A percentile compares a stretch with the other conserved stretches of the same genome.
These are phyloP conservation scores for Lipomyces lipofer DNA, from an alignment of 805 yeast genomes.

Conservation along the genomic window DNA sequence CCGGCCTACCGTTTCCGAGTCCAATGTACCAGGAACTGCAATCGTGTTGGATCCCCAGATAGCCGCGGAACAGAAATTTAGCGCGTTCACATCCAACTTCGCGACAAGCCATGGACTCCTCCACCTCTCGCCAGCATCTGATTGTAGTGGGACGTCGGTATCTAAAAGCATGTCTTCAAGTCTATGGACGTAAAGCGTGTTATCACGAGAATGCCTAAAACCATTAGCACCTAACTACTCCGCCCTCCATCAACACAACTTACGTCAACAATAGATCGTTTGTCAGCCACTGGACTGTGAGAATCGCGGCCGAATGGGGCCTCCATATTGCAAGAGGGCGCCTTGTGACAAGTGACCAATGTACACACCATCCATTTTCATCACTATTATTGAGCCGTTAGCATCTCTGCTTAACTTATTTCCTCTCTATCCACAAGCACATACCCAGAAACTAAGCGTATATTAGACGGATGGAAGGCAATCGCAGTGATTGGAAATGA, in stretches of 20 bases:
- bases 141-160: conserved; percentile 35
- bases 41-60: conserved; percentile 43
- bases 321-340: conserved; percentile 60
- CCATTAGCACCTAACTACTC: background rate
- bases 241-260: background rate
- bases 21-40: conserved; percentile 62
- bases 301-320: conserved; percentile 56
- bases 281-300: conserved; percentile 49
- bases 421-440: too few relatives aligned
- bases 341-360: conserved; percentile 63
- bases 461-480: conserved; percentile 17
- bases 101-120: conserved; percentile 35
- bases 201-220: conserved; percentile 69
- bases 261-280: conserved; percentile 43
- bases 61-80: conserved; percentile 71
- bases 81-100: conserved; percentile 67
- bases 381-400: conserved; percentile 41
- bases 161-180: conserved; percentile 49
- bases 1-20: conserved; percentile 54
- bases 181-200: conserved; percentile 42
- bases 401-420: background rate
- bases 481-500: conserved; percentile 7
- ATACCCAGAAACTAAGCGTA: conserved; percentile 23
- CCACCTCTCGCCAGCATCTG: conserved; percentile 28
- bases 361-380: conserved; percentile 58